phyloP scores from a whole-genome alignment of 768 basidiomycete genomes.

The Cytidiella melzeri region DNA sequence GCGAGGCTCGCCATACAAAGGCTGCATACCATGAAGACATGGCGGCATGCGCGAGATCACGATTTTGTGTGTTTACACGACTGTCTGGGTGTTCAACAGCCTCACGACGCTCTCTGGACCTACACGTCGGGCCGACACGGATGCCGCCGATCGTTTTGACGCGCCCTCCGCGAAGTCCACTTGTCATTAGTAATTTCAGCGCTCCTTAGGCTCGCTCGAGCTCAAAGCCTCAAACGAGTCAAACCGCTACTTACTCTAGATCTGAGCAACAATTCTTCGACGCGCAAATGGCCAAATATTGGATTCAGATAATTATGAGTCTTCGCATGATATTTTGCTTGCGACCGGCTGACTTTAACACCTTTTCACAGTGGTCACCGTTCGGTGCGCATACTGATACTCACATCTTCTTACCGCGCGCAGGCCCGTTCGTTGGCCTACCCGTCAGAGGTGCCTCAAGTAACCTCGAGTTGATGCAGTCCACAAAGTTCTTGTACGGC shows the following conservation, averaged over 20 bases:
- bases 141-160: background rate
- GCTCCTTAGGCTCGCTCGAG: too few relatives aligned
- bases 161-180: background rate
- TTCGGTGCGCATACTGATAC: slow-evolving; percentile 44
- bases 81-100: too few relatives aligned
- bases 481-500: slow-evolving; percentile 28
- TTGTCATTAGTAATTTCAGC: too few relatives aligned
- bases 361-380: slow-evolving; percentile 74
- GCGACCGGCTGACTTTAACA: slow-evolving; percentile 74
- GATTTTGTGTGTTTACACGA: too few relatives aligned
- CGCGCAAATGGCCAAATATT: slow-evolving; percentile 49
- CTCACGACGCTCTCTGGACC: too few relatives aligned
- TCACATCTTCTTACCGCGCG: slow-evolving; percentile 38
- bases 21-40: too few relatives aligned
- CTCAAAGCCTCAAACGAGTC: too few relatives aligned
- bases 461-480: slow-evolving; percentile 15
- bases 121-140: too few relatives aligned
- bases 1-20: too few relatives aligned
- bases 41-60: too few relatives aligned
- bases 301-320: slow-evolving; percentile 58
- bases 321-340: slow-evolving; percentile 60
- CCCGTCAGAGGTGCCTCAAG: slow-evolving; percentile 33
- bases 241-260: too few relatives aligned
- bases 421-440: slow-evolving; percentile 63
- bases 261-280: slow-evolving; percentile 23